Conservation (phyloP, 2,329 filamentous ascomycete species). For the Trichoderma brevicompactum region DNA sequence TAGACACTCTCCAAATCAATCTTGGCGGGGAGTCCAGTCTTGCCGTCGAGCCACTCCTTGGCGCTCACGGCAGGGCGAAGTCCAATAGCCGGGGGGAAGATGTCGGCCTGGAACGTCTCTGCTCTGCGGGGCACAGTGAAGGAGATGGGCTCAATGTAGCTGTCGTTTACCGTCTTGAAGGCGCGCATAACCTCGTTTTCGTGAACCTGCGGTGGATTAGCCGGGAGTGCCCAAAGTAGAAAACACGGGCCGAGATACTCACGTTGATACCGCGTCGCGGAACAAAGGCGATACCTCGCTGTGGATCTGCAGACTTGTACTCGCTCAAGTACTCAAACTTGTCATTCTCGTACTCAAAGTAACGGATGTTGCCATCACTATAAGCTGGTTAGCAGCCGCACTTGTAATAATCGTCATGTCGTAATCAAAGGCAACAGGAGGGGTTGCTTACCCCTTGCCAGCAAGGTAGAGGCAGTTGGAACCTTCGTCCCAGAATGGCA, state of each 20-base stretch:
- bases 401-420: background rate
- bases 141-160: constrained; percentile 93
- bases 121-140: constrained; percentile 95
- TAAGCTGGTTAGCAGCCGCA: constrained; percentile 10
- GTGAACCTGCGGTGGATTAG: constrained; percentile 64
- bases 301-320: constrained; percentile 95
- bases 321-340: constrained; percentile 98
- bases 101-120: constrained; percentile 95
- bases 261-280: constrained; percentile 94
- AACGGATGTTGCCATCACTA: constrained; percentile 97
- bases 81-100: constrained; percentile 86
- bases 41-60: constrained; percentile 84
- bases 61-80: constrained; percentile 78
- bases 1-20: constrained; percentile 93
- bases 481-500: constrained; percentile 99
- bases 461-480: constrained; percentile 95
- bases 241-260: constrained; percentile 38
- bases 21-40: constrained; percentile 83
- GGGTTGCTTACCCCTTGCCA: constrained; percentile 79
- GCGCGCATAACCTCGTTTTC: constrained; percentile 96
- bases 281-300: constrained; percentile 91
- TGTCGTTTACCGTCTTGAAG: constrained; percentile 96
- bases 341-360: constrained; percentile 98
- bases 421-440: background rate
- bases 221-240: background rate